Base-by-base conservation (phyloP, 129 eudicot species). In the Flaveria linearis region DNA sequence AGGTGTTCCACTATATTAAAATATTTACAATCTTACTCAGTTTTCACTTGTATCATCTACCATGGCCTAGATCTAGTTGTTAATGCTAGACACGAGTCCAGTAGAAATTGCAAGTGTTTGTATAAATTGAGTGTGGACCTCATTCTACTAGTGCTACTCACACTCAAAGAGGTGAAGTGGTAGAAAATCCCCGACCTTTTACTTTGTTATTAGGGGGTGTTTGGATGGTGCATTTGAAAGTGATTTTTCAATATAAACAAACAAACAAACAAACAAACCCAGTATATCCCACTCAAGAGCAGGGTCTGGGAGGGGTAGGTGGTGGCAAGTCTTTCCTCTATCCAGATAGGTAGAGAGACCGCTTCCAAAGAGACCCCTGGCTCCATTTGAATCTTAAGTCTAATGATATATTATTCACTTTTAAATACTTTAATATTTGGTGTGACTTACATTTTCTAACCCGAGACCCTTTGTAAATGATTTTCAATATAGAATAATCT, bases 401-500 rank as follows among this genome's bases (percentile, higher is more conserved):
- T 41, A 60, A 23, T 68, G 63, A 68, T 20, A 64, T 52, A n/a
- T 63, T 79, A 20, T 79, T 15, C 63, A 50, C 23, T 61, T 46
- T 49, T 63, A 36, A 65, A 12, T 64, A 50, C 16, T 16, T 79
- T 7, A 71, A 50, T 15, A 42, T 9, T 26, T 10, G 17, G 43
- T 55, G 58, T 55, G 58, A 62, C 91, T 4, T 84, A 91, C 97
- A 81, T 88, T 91, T 75, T 91, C 97, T 81, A 91, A 71, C 55
- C 97, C 92, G 55, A 88, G 92, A 61, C 95, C 92, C 76, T 85
- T 82, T 43, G 97, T 91, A 46, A 83, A 88, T 56, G 97, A n/a
- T 15, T 30, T 30, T 20, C 3, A 7, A 15, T 30, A 33, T 64
- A 15, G 6, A 30, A 64, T 64, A 7, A 36, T 64, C 69, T 14